Percentiles rank a stretch among this genome's conserved stretches.
phyloP scores from a whole-genome alignment of 306 rosid species.

The Pachyrhizus erosus region DNA sequence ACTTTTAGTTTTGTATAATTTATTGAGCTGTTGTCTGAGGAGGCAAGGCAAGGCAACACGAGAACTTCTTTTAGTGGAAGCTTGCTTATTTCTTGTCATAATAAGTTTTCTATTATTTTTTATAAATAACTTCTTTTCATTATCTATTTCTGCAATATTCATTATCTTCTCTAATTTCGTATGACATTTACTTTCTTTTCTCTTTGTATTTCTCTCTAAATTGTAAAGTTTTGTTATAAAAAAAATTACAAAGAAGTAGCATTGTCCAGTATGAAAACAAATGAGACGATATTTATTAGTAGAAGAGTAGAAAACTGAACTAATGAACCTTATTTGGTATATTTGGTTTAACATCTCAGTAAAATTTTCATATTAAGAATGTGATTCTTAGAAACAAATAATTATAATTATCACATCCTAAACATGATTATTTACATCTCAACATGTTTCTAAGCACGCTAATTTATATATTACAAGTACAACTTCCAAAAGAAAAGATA shows the following conservation, averaged over 20 bases:
- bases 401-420: no score
- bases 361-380: background rate
- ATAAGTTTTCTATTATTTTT: background rate
- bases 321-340: background rate
- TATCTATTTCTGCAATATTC: background rate
- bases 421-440: no score
- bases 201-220: background rate
- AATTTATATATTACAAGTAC: background rate
- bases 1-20: background rate
- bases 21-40: background rate
- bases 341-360: background rate
- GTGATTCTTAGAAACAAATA: no score
- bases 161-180: background rate
- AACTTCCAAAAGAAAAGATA: background rate
- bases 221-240: background rate
- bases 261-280: background rate
- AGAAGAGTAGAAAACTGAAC: background rate
- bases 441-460: no score
- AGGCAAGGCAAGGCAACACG: background rate
- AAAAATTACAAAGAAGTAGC: background rate
- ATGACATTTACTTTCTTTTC: background rate
- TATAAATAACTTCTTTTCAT: background rate
- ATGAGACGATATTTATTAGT: background rate
- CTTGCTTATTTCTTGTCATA: background rate
- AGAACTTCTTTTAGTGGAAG: background rate